phyloP scores from a whole-genome alignment of 345 rosid genomes.

The Psidium guajava region DNA sequence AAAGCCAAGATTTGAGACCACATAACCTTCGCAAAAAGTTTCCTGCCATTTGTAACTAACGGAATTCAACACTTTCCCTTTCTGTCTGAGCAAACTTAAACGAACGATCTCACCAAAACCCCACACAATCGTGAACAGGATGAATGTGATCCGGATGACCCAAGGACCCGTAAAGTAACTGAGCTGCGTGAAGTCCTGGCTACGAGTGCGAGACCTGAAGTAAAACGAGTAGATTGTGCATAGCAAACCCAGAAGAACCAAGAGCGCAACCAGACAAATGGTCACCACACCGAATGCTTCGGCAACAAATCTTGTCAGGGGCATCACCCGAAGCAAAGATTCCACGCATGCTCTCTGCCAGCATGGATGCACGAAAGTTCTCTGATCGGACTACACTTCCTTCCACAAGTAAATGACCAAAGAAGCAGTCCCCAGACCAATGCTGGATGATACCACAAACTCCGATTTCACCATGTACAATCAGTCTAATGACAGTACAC shows the following conservation, averaged over 20 bases:
- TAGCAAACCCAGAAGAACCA: conserved; percentile 59
- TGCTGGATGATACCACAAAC: neutral
- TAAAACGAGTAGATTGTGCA: conserved; percentile 76
- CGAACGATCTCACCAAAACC: conserved; percentile 77
- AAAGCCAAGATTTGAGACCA: conserved; percentile 85
- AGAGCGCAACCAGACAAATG: conserved; percentile 68
- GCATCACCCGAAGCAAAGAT: conserved; percentile 97
- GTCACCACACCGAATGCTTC: conserved; percentile 98
- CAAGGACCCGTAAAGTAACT: conserved; percentile 85
- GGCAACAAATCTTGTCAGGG: conserved; percentile 90
- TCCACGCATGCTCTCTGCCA: conserved; percentile 99
- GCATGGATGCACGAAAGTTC: conserved; percentile 83
- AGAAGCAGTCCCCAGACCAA: conserved; percentile 3
- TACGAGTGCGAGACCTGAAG: conserved; percentile 68
- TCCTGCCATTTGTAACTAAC: conserved; percentile 77
- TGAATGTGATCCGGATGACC: conserved; percentile 66
- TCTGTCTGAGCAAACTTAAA: conserved; percentile 54
- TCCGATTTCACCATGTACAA: conserved; percentile 2
- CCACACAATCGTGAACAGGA: conserved; percentile 76
- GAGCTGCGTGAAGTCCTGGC: conserved; percentile 43
- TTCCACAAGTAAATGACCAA: conserved; percentile 17
- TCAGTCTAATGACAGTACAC: neutral
- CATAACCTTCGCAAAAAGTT: conserved; percentile 76
- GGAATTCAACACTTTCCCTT: conserved; percentile 41
- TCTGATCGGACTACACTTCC: conserved; percentile 23